Base-by-base conservation (phyloP, 108 stramenopile species). In the Pseudonitzschia delicatissima region DNA sequence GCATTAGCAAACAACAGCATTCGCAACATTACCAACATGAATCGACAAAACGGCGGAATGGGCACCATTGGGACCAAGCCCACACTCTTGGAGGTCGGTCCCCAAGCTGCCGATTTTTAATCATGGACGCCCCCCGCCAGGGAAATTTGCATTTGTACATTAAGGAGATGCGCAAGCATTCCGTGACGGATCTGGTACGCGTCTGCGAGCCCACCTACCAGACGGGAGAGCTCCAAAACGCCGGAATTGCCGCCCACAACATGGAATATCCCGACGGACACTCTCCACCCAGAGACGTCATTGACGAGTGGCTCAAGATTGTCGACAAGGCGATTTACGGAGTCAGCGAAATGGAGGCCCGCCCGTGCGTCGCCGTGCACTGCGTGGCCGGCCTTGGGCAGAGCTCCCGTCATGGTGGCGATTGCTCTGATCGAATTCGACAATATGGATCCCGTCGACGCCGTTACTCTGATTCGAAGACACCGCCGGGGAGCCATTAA, bases 41-140 rank as follows among this genome's bases (percentile, higher is more conserved):
- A n/a, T n/a, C n/a, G n/a, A n/a, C n/a, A n/a, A n/a, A 57, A 57
- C 55, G 55, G 55, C 9, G 29, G 18, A 1, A 33, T 32, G 29
- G 37, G 37, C 11, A 61, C 60, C 31, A 67, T 74, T 34, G 73
- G 73, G 0, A 74, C 73, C 34, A 65, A 66, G 21, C 73, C 73
- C 13, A 74, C 73, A 3, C 28, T 67, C 15, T 32, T 74, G 2
- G 66, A 67, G 61, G 66, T 62, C n/a, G 42, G 29, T 11, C n/a
- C 11, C 60, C 2, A 52, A 45, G 25, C 82, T 98, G n/a, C 68
- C 85, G 83, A 45, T 97, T 98, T 73, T 84, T 98, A 39, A 96
- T 98, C 68, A 97, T 97, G 95, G 98, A 98, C 73, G 95, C 96
- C 20, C 98, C 98, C n/a, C 89, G 93, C 32, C 89, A 96, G 52